Evolutionary conservation across 257 asterid species (phyloP), one percentile per base, ranked within the genome.

Genomic region (Verbascum thapsus): DNA sequence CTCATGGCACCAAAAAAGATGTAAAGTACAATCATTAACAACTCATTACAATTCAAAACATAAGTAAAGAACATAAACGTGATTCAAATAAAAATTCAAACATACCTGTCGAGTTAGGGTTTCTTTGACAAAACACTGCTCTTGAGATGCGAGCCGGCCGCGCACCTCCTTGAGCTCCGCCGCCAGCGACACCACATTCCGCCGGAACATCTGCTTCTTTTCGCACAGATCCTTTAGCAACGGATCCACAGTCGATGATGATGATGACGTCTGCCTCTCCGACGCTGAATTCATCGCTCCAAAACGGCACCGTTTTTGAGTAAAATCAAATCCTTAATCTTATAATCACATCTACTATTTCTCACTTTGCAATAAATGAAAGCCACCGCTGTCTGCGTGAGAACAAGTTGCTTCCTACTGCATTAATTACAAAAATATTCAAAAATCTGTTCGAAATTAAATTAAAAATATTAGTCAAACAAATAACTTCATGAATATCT

Each of bases 91-190:
- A 20, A 20, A 3, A 23, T 18, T 65, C 22, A 13, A 41, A 19
- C 73, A 37, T 71, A 66, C 98, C 95, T 90, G 88, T 35, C 95
- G 77, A 17, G 78, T 82, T 54, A 73, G 72, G 69, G 80, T 70
- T 81, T 88, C 91, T 18, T 71, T 70, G 54, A 75, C 84, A 64
- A 67, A 71, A 30, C 77, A 78, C 71, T 80, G 84, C 45, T 85
- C 95, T 44, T 83, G 86, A 54, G 78, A 62, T 60, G 89, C 82
- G 10, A 90, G 82, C 22, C 94, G 90, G 69, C 74, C 53, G 56
- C 97, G 87, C 18, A 83, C 82, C 53, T 83, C 96, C 84, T 85
- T 88, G 16, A 88, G 88, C 89, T 85, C 98, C 67, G 86, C 81
- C 74, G 95, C 98, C 20, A 90, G 76, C 6, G 86, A 81, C 70